Base-by-base conservation (phyloP, 345 rosid genomes). In the Eucalyptus sp. region DNA sequence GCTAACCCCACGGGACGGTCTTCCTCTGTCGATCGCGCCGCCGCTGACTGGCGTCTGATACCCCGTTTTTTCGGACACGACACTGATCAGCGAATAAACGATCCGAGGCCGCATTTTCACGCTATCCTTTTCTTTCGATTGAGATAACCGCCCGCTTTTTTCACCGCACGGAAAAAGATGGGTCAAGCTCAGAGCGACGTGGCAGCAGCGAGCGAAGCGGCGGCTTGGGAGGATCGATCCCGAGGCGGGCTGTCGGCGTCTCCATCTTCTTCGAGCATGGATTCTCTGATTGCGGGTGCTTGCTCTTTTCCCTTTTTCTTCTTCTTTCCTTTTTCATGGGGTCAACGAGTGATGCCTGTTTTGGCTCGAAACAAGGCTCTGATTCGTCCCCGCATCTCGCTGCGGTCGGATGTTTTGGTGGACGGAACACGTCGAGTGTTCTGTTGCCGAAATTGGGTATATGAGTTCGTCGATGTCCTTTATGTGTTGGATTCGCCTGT, bases 251-350 rank as follows among this genome's bases (percentile, higher is more conserved):
- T 43, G 24, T 86, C 86, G 46, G 29, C 89, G 17, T 86, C 91
- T 60, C 71, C 29, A 3, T 33, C 64, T 86, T 56, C 90, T 86
- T 27, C 95, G 88, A 90, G 95, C 76, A 91, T 94, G 93, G 95
- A 89, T 44, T 92, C 96, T 91, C 94, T 95, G 27, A 86, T 94
- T 86, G 93, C 95, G 90, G 96, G 98, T 94, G 88, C 20, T 20
- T 80, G n/a, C 86, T 60, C 79, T 76, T 66, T 7, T 11, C 62
- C 88, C 31, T 80, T 87, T 86, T 87, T 87, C 41, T 71, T 18
- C 80, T 27, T 41, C 20, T 76, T 18, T 37, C 12, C 10, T 76
- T 37, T 18, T 10, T 37, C 83, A 18, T 10, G 83, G 83, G 46
- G 46, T 76, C 83, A 5, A 37, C 83, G 48, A 17, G 83, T 0